Evolutionary conservation across 768 basidiomycete genomes (phyloP).

Genomic region (Tricholoma saponaceum): DNA sequence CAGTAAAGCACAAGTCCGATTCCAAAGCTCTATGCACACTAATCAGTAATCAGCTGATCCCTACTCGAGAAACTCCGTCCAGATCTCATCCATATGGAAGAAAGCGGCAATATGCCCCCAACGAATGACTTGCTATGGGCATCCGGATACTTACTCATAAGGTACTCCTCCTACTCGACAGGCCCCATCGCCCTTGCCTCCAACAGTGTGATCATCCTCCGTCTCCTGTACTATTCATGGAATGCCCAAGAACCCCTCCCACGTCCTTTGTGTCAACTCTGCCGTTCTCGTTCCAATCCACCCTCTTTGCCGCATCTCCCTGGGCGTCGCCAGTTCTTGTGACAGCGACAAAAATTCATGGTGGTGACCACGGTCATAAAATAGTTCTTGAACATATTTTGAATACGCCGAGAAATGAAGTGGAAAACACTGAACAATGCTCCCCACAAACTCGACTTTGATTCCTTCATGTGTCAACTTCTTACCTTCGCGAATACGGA

Average conservation of each 20-base stretch:
- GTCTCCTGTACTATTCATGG: conserved; percentile 29
- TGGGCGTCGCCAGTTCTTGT: conserved; percentile 93
- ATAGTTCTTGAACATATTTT: conserved; percentile 54
- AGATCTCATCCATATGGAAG: conserved; percentile 35
- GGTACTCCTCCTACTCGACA: conserved; percentile 28
- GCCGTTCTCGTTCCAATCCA: no score
- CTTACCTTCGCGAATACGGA: conserved; percentile 93
- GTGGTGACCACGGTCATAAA: conserved; percentile 97
- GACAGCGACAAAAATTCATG: conserved; percentile 96
- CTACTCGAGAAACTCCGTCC: conserved; percentile 22
- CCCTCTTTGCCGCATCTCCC: conserved; percentile 94
- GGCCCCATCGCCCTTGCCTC: conserved; percentile 32
- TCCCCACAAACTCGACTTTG: conserved; percentile 96
- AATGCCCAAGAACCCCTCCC: conserved; percentile 43
- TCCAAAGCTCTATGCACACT: no score
- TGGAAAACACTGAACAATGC: conserved; percentile 66
- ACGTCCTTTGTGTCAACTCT: no score
- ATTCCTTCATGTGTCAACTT: conserved; percentile 93
- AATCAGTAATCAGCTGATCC: no score
- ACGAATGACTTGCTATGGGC: conserved; percentile 26
- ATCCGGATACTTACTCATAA: conserved; percentile 36
- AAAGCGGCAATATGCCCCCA: conserved; percentile 41
- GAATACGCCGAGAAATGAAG: neutral
- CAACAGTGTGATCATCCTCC: no score
- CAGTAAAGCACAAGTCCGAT: no score